Percentiles rank a stretch among this genome's conserved stretches.
Conservation (phyloP, 2,329 filamentous ascomycete genomes). For the Raffaelea arxii region DNA sequence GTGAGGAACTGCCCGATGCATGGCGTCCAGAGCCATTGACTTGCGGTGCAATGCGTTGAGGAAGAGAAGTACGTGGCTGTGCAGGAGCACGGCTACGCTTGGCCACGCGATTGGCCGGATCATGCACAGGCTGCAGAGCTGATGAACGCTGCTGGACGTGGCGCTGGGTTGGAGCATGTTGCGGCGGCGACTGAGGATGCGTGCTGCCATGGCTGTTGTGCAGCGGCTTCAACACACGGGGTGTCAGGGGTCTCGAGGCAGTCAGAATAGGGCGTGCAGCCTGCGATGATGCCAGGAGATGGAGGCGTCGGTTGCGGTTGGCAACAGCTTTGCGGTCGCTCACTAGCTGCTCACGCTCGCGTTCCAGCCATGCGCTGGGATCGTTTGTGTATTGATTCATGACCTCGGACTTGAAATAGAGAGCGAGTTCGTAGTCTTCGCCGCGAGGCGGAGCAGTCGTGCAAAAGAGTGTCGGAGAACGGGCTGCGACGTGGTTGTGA, state of each 20-base stretch:
- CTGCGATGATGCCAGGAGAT: slow-evolving; percentile 33
- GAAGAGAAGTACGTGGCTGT: not conserved
- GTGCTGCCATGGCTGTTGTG: not conserved
- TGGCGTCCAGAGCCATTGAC: slow-evolving; percentile 4
- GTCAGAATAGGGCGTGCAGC: slow-evolving; percentile 10
- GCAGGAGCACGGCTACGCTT: slow-evolving; percentile 5
- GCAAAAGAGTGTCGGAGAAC: slow-evolving; percentile 31
- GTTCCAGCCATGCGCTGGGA: slow-evolving; percentile 36
- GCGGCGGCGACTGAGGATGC: not conserved
- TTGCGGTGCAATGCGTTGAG: slow-evolving; percentile 17
- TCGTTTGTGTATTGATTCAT: slow-evolving; percentile 34
- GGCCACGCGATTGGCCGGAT: slow-evolving; percentile 3
- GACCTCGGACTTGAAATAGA: slow-evolving; percentile 44
- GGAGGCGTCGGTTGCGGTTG: slow-evolving; percentile 24
- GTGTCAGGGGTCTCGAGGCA: slow-evolving; percentile 6
- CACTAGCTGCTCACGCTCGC: slow-evolving; percentile 39
- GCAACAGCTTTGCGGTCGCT: slow-evolving; percentile 35
- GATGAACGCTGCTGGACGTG: slow-evolving; percentile 1
- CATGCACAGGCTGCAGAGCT: slow-evolving; percentile 1
- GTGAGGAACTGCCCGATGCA: not conserved
- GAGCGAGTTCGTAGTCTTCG: slow-evolving; percentile 43
- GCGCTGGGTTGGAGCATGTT: not conserved
- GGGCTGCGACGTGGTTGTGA: slow-evolving; percentile 37
- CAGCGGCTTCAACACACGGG: slow-evolving; percentile 17
- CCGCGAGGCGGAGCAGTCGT: slow-evolving; percentile 35